Conservation (phyloP, 2,329 filamentous ascomycete species). For the Thielaviopsis musarum region DNA sequence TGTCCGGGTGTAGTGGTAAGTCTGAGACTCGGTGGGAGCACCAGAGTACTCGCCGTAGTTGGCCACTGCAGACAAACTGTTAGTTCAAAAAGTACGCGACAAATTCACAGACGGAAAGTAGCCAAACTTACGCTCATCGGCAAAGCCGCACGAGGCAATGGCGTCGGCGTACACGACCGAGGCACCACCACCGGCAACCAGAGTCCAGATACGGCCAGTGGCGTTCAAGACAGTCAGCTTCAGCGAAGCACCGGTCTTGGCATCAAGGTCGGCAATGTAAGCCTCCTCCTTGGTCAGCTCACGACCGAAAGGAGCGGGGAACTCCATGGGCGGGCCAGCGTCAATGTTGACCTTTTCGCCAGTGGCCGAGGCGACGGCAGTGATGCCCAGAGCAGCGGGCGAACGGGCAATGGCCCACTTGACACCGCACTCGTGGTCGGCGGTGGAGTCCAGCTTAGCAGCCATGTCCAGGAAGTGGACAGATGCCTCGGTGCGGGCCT, state of each 20-base stretch:
- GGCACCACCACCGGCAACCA: conserved; percentile 97
- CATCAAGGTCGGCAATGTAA: conserved; percentile 96
- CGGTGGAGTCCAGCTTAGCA: conserved; percentile 97
- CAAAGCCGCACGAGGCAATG: conserved; percentile 90
- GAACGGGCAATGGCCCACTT: conserved; percentile 97
- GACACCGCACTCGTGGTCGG: conserved; percentile 96
- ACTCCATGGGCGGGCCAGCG: conserved; percentile 94
- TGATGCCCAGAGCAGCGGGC: conserved; percentile 71
- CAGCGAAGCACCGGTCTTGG: conserved; percentile 96
- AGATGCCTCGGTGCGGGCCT: conserved; percentile 74
- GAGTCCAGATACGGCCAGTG: conserved; percentile 86
- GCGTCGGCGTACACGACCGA: conserved; percentile 98
- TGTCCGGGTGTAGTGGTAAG: conserved; percentile 96
- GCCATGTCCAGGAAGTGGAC: conserved; percentile 98
- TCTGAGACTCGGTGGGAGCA: conserved; percentile 95
- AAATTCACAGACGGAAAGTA: neutral
- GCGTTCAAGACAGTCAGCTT: conserved; percentile 95
- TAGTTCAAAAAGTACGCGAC: neutral
- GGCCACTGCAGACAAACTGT: conserved; percentile 36
- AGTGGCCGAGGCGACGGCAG: conserved; percentile 43
- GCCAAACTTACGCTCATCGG: conserved; percentile 46
- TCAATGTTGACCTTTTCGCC: conserved; percentile 78
- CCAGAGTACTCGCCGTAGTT: conserved; percentile 99
- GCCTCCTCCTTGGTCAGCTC: conserved; percentile 98
- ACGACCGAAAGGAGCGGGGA: conserved; percentile 96